Evolutionary conservation across 2,329 filamentous ascomycete genomes (phyloP).

Genomic region (Colletotrichum graminicola): DNA sequence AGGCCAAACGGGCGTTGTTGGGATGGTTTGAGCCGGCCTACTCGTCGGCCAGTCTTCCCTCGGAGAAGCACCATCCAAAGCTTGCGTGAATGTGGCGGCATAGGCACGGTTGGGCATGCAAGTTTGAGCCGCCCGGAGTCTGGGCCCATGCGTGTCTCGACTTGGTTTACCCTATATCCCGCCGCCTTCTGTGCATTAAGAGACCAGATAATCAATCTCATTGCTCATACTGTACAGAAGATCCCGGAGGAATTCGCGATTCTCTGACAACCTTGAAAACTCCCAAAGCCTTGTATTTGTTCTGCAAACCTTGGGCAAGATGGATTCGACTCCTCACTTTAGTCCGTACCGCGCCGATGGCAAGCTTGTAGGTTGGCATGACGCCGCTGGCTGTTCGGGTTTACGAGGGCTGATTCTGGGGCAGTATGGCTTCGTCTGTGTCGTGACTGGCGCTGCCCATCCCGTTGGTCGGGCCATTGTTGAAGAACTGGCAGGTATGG

Average conservation of each 20-base stretch:
- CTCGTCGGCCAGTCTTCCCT: slow-evolving; percentile 17
- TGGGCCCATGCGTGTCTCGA: slow-evolving; percentile 15
- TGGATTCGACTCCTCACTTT: slow-evolving; percentile 60
- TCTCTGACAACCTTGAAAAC: neutral
- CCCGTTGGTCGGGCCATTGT: slow-evolving; percentile 72
- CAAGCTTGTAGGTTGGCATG: slow-evolving; percentile 60
- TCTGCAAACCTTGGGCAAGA: slow-evolving; percentile 28
- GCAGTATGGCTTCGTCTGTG: slow-evolving; percentile 72
- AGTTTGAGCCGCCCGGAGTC: slow-evolving; percentile 11
- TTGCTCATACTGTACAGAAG: neutral
- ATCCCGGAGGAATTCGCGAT: neutral
- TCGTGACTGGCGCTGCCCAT: slow-evolving; percentile 72
- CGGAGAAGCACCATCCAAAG: slow-evolving; percentile 41
- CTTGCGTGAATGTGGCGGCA: slow-evolving; percentile 37
- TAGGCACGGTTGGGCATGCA: slow-evolving; percentile 16
- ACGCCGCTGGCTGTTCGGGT: neutral
- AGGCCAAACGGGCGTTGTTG: neutral
- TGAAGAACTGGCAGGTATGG: slow-evolving; percentile 66
- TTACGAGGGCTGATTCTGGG: slow-evolving; percentile 6
- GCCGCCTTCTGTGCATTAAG: neutral
- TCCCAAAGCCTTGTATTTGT: neutral
- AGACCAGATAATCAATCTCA: neutral
- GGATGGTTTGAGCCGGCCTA: slow-evolving; percentile 11
- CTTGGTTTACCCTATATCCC: neutral
- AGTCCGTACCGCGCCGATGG: slow-evolving; percentile 69